Conservation (phyloP, 345 rosid species). For the Citrus medica region DNA sequence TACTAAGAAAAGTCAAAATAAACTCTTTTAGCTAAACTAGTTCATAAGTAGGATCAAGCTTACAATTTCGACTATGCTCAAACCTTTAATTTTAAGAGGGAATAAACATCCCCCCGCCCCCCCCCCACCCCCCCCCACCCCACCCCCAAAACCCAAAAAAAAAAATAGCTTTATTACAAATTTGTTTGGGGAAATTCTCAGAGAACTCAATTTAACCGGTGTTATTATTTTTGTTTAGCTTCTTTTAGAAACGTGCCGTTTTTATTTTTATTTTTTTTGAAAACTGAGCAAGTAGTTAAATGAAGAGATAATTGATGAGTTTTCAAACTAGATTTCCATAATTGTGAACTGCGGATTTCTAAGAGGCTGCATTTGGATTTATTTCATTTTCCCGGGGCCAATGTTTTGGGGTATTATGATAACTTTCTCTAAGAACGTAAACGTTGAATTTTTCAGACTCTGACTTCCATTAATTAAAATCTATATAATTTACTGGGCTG, state of each 20-base stretch:
- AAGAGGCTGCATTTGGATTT: not conserved
- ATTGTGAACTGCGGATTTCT: not conserved
- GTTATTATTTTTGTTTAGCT: not conserved
- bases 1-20: not conserved
- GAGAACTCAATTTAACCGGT: not conserved
- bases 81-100: not conserved
- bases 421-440: not conserved
- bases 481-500: not conserved
- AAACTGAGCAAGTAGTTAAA: not conserved
- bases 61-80: not conserved
- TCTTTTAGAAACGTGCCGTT: not conserved
- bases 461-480: not conserved
- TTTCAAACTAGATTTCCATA: not conserved
- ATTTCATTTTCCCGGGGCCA: not conserved
- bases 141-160: too few species aligned
- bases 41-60: not conserved
- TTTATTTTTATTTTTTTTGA: not conserved
- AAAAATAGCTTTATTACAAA: not conserved
- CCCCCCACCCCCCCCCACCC: too few species aligned
- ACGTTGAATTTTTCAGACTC: slow-evolving; percentile 8
- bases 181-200: not conserved
- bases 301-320: not conserved
- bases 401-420: not conserved
- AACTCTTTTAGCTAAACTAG: not conserved
- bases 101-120: too few species aligned